Base-by-base conservation (phyloP, 257 asterid genomes). In the Salvia hispanica region DNA sequence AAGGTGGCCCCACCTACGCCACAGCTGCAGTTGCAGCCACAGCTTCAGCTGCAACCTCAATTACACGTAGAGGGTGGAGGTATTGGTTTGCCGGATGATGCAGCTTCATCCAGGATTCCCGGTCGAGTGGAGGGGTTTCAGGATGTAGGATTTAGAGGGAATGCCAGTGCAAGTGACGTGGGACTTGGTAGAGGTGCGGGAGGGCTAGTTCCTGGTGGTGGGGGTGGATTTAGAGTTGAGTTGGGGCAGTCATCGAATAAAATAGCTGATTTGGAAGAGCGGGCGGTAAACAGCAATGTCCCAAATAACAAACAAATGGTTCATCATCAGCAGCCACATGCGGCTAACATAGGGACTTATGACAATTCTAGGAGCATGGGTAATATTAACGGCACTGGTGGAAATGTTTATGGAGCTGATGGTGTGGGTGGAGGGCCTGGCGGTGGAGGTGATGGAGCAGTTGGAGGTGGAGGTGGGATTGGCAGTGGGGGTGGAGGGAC, bases 401-500 rank as follows among this genome's bases (percentile, higher is more conserved):
- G 78, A 11, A 62, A 74, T 73, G 61, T 54, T 28, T 67, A 67
- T 37, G 75, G 67, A 16, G 73, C 69, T 60, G 78, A 70, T 43
- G 74, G 63, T 53, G 75, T 62, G n/a, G 79, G 74, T 33, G 63
- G 62, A 18, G 80, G 67, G 43, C 25, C 69, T 57, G 74, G 42
- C 31, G 67, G 56, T 74, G 82, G 70, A 47, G 73, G 70, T 28
- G 72, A 66, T 36, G 33, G 75, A 65, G 62, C 76, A 45, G 51
- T 77, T 47, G 96, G 79, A 59, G 85, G 87, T 67, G 97, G 90
- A 44, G 81, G 81, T 66, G 73, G 58, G 5, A 72, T 47, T 74
- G 76, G 62, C 4, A 66, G 63, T 13, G 73, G 67, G 18, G 76
- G 64, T 77, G 78, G 70, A 37, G 78, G 66, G 52, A 76, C 96